Conservation (phyloP, 2,329 filamentous ascomycete genomes). For the Colletotrichum melonis region DNA sequence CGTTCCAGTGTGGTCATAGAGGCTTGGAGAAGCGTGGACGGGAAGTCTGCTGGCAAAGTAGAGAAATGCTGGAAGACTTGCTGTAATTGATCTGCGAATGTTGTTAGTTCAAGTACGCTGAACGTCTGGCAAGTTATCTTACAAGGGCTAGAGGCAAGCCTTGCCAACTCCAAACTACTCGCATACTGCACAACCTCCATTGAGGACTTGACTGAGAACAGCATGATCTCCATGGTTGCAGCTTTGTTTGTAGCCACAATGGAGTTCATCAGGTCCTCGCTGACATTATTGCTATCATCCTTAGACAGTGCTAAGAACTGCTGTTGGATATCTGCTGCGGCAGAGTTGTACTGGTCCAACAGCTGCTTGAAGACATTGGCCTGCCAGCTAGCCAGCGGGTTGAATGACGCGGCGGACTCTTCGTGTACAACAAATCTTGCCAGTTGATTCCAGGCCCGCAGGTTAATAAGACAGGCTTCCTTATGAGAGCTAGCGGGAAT, state of each 20-base stretch:
- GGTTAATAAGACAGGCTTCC: slow-evolving; percentile 72
- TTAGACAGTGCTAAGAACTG: slow-evolving; percentile 63
- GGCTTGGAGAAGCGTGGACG: slow-evolving; percentile 59
- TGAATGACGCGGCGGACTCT: slow-evolving; percentile 60
- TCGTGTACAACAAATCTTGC: slow-evolving; percentile 64
- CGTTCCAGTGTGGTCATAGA: slow-evolving; percentile 59
- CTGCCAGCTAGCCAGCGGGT: slow-evolving; percentile 60
- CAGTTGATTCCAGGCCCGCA: slow-evolving; percentile 72
- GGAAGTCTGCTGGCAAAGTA: slow-evolving; percentile 53
- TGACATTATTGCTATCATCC: slow-evolving; percentile 55
- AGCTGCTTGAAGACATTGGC: slow-evolving; percentile 67
- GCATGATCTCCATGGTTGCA: slow-evolving; percentile 63
- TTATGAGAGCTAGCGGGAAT: slow-evolving; percentile 71
- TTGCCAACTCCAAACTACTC: slow-evolving; percentile 56
- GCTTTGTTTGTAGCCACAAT: slow-evolving; percentile 65
- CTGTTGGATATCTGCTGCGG: slow-evolving; percentile 65
- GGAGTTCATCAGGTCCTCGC: slow-evolving; percentile 57
- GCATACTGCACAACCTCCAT: slow-evolving; percentile 62
- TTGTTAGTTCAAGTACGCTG: slow-evolving; percentile 33
- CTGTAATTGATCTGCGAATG: slow-evolving; percentile 56
- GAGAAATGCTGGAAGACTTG: slow-evolving; percentile 63
- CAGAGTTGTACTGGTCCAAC: slow-evolving; percentile 67
- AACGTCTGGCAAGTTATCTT: slow-evolving; percentile 29
- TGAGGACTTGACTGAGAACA: slow-evolving; percentile 60
- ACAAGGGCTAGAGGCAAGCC: slow-evolving; percentile 61